These are phyloP conservation scores for Ceratobasidium papillatum DNA, from an alignment of 1,284 basidiomycete species.

Conservation along the genomic window DNA sequence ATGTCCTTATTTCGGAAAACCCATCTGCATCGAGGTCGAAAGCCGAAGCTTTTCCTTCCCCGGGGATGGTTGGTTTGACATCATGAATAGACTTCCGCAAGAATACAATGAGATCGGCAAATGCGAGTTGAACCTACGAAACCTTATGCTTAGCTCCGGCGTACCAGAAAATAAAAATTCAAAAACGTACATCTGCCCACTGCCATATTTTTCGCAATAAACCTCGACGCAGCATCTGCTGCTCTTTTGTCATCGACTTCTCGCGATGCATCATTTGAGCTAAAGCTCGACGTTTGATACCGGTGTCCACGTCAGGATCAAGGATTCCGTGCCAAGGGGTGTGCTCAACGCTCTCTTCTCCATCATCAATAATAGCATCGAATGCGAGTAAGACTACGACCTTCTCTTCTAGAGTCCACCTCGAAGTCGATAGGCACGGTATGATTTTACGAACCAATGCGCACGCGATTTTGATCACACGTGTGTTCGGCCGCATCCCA, in stretches of 20 bases:
- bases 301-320: constrained; percentile 68
- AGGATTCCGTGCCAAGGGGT: constrained; percentile 66
- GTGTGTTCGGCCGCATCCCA: constrained; percentile 65
- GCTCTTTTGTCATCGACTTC: constrained; percentile 46
- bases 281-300: constrained; percentile 67
- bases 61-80: constrained; percentile 5
- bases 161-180: constrained; percentile 5
- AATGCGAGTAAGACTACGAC: constrained; percentile 69
- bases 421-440: constrained; percentile 56
- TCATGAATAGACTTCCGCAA: constrained; percentile 26
- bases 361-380: constrained; percentile 63
- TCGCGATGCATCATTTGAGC: constrained; percentile 43
- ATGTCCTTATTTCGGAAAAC: constrained; percentile 34
- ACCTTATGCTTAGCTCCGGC: not conserved
- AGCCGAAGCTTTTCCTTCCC: constrained; percentile 17
- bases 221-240: constrained; percentile 52
- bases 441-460: constrained; percentile 61
- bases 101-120: constrained; percentile 55
- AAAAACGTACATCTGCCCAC: constrained; percentile 64
- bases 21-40: constrained; percentile 19
- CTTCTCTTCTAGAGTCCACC: constrained; percentile 70
- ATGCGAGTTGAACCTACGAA: constrained; percentile 65
- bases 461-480: constrained; percentile 69
- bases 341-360: constrained; percentile 48
- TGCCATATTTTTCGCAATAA: constrained; percentile 63